Evolutionary conservation across 331 rosid genomes (phyloP), one percentile per base, ranked within the genome.

Genomic region (Saraca asoca): DNA sequence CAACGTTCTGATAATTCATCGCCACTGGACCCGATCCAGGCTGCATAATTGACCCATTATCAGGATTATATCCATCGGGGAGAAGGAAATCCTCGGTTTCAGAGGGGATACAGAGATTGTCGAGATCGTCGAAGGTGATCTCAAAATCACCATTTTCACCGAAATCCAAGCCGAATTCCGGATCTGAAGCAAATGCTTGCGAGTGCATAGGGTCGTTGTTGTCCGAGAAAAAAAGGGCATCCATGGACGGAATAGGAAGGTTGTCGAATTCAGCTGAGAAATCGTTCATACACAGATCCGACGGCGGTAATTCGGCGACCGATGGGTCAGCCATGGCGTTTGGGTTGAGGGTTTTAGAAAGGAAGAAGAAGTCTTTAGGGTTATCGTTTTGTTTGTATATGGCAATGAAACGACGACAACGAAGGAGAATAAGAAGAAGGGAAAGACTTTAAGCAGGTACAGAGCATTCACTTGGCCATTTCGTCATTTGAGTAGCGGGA

Each of bases 71-170:
- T 9, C 66, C 80, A 8, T 80, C 87, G 5, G 82, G 73, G 37
- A 80, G 43, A 53, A 90, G 70, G 56, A 88, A 84, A 41, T 76
- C 91, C 2, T 90, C 88, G 14, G 78, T 41, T n/a, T 85, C 88
- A 0, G 85, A 69, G 7, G 95, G 98, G 12, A 90, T 44, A 58
- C 42, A 62, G 48, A 85, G 74, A 2, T 64, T 58, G 12, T 83
- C 89, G 3, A 85, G 61, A 45, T 83, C 95, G 4, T 94, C 99
- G 13, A 94, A 83, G 5, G 83, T 85, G 59, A 90, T 69, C 46
- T 86, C 96, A 66, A 67, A 79, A 5, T 87, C 91, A 2, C 72
- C 81, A 17, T 69, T 64, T 0, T 71, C 88, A 0, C 64, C 87
- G 60, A 79, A 64, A 0, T 77, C 84, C 39, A 83, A 49, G 62